Evolutionary conservation across 768 basidiomycete genomes (phyloP).

Genomic region (Leccinum barrowsii): DNA sequence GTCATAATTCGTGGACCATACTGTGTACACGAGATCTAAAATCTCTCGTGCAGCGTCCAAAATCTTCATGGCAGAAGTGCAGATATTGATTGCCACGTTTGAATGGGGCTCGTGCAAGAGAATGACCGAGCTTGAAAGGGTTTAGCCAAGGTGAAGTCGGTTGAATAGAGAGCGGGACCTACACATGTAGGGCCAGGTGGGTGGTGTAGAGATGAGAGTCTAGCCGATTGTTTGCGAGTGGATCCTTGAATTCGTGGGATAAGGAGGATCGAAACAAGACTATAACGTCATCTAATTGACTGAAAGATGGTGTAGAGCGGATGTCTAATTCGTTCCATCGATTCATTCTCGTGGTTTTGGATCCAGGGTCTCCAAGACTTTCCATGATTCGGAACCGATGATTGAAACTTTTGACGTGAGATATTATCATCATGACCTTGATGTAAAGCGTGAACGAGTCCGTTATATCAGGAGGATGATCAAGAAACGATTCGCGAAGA

Average conservation of each 20-base stretch:
- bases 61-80: slow-evolving; percentile 67
- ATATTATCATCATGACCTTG: slow-evolving; percentile 65
- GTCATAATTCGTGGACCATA: slow-evolving; percentile 71
- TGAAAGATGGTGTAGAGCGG: slow-evolving; percentile 58
- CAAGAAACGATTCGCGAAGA: slow-evolving; percentile 53
- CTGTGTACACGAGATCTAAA: slow-evolving; percentile 61
- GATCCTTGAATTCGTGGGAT: slow-evolving; percentile 51
- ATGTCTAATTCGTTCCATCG: slow-evolving; percentile 48
- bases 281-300: slow-evolving; percentile 58
- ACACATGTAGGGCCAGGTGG: slow-evolving; percentile 32
- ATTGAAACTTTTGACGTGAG: slow-evolving; percentile 60
- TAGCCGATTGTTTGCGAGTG: slow-evolving; percentile 49
- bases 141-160: slow-evolving; percentile 35
- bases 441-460: slow-evolving; percentile 73
- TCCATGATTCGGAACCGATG: slow-evolving; percentile 59
- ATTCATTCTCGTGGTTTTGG: slow-evolving; percentile 21
- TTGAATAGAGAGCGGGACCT: slow-evolving; percentile 16
- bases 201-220: slow-evolving; percentile 55
- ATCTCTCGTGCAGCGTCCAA: slow-evolving; percentile 63
- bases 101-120: slow-evolving; percentile 78
- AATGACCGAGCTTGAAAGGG: slow-evolving; percentile 52
- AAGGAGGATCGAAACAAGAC: slow-evolving; percentile 57
- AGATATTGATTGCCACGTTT: slow-evolving; percentile 51
- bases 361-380: slow-evolving; percentile 52
- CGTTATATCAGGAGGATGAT: slow-evolving; percentile 57